phyloP scores from a whole-genome alignment of 805 yeast species.

The Yarrowia yakushimensis region DNA sequence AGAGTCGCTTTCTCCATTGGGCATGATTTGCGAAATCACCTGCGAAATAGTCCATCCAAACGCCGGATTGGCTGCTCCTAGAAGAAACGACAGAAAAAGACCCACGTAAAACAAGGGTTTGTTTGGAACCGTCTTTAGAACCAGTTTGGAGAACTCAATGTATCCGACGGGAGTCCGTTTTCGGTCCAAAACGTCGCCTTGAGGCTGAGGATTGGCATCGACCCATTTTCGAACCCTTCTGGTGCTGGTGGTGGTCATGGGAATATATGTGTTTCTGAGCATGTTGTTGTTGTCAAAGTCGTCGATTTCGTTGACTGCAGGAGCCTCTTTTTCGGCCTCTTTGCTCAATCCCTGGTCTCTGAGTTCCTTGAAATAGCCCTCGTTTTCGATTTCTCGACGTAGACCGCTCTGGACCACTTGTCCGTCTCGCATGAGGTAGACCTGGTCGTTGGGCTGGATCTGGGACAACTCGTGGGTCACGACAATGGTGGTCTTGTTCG shows the following conservation, averaged over 20 bases:
- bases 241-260: neutral
- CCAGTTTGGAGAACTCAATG: neutral
- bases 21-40: conserved; percentile 60
- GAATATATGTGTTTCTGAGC: neutral
- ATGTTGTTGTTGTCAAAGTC: neutral
- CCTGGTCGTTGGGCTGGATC: conserved; percentile 54
- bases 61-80: conserved; percentile 67
- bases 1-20: conserved; percentile 39
- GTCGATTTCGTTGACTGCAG: neutral
- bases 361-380: conserved; percentile 2
- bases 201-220: neutral
- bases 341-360: neutral
- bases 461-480: conserved; percentile 73
- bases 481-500: conserved; percentile 68
- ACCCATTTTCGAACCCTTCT: conserved; percentile 5
- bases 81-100: conserved; percentile 47
- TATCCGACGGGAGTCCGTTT: neutral
- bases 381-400: conserved; percentile 18
- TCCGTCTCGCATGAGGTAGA: conserved; percentile 62
- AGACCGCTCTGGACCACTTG: conserved; percentile 37
- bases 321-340: neutral
- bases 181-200: neutral
- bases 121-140: conserved; percentile 26
- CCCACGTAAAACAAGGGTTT: conserved; percentile 46
- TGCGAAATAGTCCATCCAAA: conserved; percentile 77